phyloP scores from a whole-genome alignment of 352 stramenopile genomes.

The Globisporangium perplexum region DNA sequence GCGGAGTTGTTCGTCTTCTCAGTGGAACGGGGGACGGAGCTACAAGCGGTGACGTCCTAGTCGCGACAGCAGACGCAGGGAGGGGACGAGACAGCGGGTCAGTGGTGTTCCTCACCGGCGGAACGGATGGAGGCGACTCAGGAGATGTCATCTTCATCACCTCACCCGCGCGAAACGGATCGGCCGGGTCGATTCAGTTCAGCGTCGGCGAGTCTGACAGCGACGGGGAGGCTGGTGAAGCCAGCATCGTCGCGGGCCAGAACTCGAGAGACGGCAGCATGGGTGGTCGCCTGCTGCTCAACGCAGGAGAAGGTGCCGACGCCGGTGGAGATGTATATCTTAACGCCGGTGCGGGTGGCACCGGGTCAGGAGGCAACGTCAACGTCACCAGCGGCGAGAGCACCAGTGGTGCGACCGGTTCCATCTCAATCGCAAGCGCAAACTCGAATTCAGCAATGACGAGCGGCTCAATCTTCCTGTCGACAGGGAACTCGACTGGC shows the following conservation, averaged over 20 bases:
- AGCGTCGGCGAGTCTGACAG: slow-evolving; percentile 18
- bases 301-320: slow-evolving; percentile 12
- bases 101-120: slow-evolving; percentile 24
- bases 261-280: slow-evolving; percentile 10
- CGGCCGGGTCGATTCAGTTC: slow-evolving; percentile 13
- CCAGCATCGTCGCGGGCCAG: slow-evolving; percentile 15
- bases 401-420: slow-evolving; percentile 16
- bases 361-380: slow-evolving; percentile 16
- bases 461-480: slow-evolving; percentile 25
- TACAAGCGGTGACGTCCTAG: slow-evolving; percentile 22
- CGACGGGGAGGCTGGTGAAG: slow-evolving; percentile 8
- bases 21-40: slow-evolving; percentile 22
- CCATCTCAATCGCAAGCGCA: slow-evolving; percentile 18
- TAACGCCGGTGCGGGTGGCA: slow-evolving; percentile 13
- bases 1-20: slow-evolving; percentile 22
- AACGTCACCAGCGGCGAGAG: slow-evolving; percentile 19
- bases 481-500: slow-evolving; percentile 21
- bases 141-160: slow-evolving; percentile 27
- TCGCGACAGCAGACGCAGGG: slow-evolving; percentile 21
- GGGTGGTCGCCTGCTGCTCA: slow-evolving; percentile 17
- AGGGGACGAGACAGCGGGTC: slow-evolving; percentile 17
- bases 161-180: slow-evolving; percentile 13
- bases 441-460: slow-evolving; percentile 17
- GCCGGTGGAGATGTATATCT: slow-evolving; percentile 16
- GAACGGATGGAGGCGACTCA: slow-evolving; percentile 22